phyloP scores from a whole-genome alignment of 2,329 filamentous ascomycete genomes.

The Aspergillus novofumigatus region DNA sequence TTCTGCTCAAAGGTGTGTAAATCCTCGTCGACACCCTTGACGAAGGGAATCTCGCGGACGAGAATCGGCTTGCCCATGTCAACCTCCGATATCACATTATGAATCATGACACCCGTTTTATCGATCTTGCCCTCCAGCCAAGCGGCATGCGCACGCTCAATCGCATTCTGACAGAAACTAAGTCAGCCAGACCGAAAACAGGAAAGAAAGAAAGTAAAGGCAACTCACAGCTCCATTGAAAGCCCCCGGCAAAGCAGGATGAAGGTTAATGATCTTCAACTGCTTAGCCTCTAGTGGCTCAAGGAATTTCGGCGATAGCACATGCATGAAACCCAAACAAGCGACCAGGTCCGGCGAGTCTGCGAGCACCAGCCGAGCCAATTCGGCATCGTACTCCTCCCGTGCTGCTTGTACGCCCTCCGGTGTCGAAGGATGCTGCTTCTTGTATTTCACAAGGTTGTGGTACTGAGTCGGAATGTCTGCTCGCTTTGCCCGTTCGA shows the following conservation, averaged over 20 bases:
- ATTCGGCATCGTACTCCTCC: conserved; percentile 67
- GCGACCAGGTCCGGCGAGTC: conserved; percentile 70
- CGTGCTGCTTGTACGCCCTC: conserved; percentile 53
- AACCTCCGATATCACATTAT: conserved; percentile 76
- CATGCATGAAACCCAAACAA: conserved; percentile 84
- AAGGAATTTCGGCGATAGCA: conserved; percentile 67
- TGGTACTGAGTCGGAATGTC: conserved; percentile 73
- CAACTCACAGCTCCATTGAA: conserved; percentile 64
- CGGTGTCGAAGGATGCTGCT: conserved; percentile 56
- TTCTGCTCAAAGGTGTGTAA: conserved; percentile 64
- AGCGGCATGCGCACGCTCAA: conserved; percentile 71
- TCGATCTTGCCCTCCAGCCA: conserved; percentile 64
- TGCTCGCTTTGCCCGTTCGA: conserved; percentile 57
- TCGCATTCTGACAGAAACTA: conserved; percentile 51
- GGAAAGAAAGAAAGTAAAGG: not conserved
- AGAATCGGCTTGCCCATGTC: conserved; percentile 74
- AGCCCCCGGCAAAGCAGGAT: conserved; percentile 68
- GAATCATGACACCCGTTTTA: conserved; percentile 79
- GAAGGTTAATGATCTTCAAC: conserved; percentile 74
- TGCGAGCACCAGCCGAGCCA: conserved; percentile 63
- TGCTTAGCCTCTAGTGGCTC: conserved; percentile 59
- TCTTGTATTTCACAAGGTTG: conserved; percentile 74
- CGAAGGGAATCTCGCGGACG: conserved; percentile 62
- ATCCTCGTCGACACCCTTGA: conserved; percentile 57
- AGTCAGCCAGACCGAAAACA: not conserved